Conservation (phyloP, 495 filamentous ascomycete species). For the Aspergillus bridgeri region DNA sequence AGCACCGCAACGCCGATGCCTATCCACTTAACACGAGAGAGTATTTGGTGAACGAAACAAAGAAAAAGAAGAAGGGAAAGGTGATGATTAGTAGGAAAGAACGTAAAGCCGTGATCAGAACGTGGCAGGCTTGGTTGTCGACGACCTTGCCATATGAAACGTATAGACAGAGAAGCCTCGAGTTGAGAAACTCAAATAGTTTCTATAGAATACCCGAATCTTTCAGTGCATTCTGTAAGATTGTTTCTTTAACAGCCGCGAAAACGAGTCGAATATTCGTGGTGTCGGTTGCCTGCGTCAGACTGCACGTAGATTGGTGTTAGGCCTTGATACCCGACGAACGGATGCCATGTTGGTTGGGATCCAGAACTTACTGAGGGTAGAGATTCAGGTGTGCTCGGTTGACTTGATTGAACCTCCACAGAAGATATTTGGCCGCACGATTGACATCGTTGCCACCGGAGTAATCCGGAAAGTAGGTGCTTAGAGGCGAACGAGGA, state of each 20-base stretch:
- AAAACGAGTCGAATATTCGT: slow-evolving; percentile 98
- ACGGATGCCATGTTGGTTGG: neutral
- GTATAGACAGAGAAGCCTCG: neutral
- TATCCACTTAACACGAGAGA: slow-evolving; percentile 29
- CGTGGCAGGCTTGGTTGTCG: neutral
- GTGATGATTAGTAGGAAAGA: slow-evolving; percentile 10
- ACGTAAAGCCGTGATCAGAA: slow-evolving; percentile 2
- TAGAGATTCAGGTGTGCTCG: slow-evolving; percentile 93
- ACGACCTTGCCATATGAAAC: neutral
- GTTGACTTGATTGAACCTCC: slow-evolving; percentile 99
- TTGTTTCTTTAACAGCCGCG: slow-evolving; percentile 97
- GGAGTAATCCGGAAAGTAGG: slow-evolving; percentile 97
- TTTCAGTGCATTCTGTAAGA: slow-evolving; percentile 95
- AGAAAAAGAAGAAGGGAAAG: slow-evolving; percentile 11
- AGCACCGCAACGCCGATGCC: slow-evolving; percentile 35
- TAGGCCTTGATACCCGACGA: neutral
- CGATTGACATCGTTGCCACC: slow-evolving; percentile 97
- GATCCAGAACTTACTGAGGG: slow-evolving; percentile 72
- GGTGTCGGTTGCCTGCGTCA: slow-evolving; percentile 97
- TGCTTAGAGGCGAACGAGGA: slow-evolving; percentile 78
- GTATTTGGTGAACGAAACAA: slow-evolving; percentile 16
- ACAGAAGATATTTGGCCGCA: slow-evolving; percentile 94
- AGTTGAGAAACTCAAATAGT: neutral
- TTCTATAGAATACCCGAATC: slow-evolving; percentile 88
- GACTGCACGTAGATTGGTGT: slow-evolving; percentile 44